Evolutionary conservation across 495 filamentous ascomycete species (phyloP).

Genomic region (Penicillium odoratum): DNA sequence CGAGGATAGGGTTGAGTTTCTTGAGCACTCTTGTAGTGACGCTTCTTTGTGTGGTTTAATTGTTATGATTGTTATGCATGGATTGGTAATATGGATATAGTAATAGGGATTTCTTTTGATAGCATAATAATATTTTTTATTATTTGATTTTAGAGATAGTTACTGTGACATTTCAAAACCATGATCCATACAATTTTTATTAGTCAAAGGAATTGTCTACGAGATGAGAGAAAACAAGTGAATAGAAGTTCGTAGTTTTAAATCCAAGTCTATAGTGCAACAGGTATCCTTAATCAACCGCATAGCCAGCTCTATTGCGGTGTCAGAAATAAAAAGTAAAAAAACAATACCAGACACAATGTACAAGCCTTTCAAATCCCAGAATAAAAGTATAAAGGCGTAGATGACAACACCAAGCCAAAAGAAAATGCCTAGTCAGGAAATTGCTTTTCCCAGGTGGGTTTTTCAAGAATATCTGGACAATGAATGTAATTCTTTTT

Average conservation of each 20-base stretch:
- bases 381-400: background rate
- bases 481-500: background rate
- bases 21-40: background rate
- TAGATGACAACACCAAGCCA: background rate
- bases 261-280: constrained; percentile 5
- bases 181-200: too few species aligned
- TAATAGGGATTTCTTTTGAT: background rate
- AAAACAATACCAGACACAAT: background rate
- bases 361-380: constrained; percentile 1
- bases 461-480: background rate
- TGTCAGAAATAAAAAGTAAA: background rate
- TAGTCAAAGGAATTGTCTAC: too few species aligned
- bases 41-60: background rate
- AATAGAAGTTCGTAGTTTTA: background rate
- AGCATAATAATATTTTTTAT: background rate
- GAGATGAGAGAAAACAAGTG: background rate
- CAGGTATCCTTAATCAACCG: background rate
- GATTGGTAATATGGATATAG: background rate
- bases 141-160: background rate
- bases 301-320: background rate
- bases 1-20: background rate
- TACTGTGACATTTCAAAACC: too few species aligned
- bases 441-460: constrained; percentile 1
- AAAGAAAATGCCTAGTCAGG: constrained; percentile 4
- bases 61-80: background rate